Percentiles rank a stretch among this genome's conserved stretches.
phyloP scores from a whole-genome alignment of 78 protist species.

The Cavenderia fasciculata region DNA sequence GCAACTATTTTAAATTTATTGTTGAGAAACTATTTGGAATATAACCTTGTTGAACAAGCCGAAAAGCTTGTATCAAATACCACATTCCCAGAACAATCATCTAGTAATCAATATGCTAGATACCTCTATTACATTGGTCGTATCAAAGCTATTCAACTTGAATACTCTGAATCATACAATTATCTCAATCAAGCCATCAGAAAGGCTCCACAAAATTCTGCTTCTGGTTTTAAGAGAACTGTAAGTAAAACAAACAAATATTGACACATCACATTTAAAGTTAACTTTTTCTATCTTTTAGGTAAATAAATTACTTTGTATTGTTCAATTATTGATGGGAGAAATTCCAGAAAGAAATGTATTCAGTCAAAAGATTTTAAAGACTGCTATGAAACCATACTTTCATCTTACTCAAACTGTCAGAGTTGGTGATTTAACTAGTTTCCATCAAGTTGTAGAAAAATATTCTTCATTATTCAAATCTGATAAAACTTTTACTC shows the following conservation, averaged over 20 bases:
- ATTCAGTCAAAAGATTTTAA: constrained; percentile 83
- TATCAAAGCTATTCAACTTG: constrained; percentile 93
- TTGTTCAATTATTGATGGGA: constrained; percentile 95
- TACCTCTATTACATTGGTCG: constrained; percentile 94
- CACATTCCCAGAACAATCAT: constrained; percentile 85
- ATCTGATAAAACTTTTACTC: constrained; percentile 88
- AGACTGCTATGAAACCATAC: constrained; percentile 91
- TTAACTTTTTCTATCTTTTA: not conserved
- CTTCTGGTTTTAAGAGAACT: constrained; percentile 93
- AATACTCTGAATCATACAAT: constrained; percentile 89
- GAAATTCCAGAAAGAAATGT: constrained; percentile 94
- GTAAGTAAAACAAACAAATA: not conserved
- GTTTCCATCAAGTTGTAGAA: constrained; percentile 79
- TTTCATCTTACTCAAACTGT: constrained; percentile 90
- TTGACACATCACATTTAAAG: not conserved
- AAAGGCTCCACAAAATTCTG: constrained; percentile 96
- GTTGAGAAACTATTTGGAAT: constrained; percentile 87
- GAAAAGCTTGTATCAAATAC: constrained; percentile 88
- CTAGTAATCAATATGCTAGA: constrained; percentile 91
- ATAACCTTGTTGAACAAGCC: constrained; percentile 92
- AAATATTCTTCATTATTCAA: constrained; percentile 59
- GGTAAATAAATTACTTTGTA: constrained; percentile 84
- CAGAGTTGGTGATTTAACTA: constrained; percentile 90
- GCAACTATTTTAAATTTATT: constrained; percentile 90
- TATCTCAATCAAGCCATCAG: constrained; percentile 89